Evolutionary conservation across 495 filamentous ascomycete species (phyloP).

Genomic region (Xylaria nigripes): DNA sequence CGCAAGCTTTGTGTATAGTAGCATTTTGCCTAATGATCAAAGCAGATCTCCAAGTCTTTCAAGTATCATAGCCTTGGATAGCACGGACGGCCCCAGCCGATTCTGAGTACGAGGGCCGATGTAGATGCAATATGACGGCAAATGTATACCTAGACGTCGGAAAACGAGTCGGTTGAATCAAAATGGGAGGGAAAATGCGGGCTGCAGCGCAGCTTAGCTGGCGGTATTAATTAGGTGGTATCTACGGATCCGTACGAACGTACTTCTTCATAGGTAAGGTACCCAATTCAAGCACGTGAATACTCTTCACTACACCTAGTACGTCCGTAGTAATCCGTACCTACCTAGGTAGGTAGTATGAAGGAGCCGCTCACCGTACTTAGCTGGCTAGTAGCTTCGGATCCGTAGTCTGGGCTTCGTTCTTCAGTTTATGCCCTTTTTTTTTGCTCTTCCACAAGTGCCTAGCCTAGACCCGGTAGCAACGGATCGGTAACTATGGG

Average conservation of each 20-base stretch:
- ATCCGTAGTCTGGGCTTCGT: too few species aligned
- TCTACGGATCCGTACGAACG: too few species aligned
- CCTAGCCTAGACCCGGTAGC: neutral
- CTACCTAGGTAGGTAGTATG: neutral
- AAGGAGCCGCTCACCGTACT: slow-evolving; percentile 5
- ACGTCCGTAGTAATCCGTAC: neutral
- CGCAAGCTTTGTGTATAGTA: slow-evolving; percentile 50
- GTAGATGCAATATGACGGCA: neutral
- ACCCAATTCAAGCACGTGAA: too few species aligned
- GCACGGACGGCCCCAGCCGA: neutral
- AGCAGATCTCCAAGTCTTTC: slow-evolving; percentile 4
- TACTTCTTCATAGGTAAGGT: too few species aligned
- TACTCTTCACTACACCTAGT: too few species aligned
- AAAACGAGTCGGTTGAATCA: too few species aligned
- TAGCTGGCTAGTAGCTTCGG: too few species aligned
- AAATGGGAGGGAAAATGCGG: slow-evolving; percentile 2
- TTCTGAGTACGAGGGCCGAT: neutral
- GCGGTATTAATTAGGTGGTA: too few species aligned
- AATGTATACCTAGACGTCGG: neutral
- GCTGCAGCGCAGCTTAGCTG: neutral
- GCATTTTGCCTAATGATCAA: slow-evolving; percentile 32
- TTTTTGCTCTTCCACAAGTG: too few species aligned
- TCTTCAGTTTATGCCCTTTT: too few species aligned
- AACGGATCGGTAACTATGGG: neutral
- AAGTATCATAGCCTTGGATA: neutral